These are phyloP conservation scores for Trametes sp. DNA, from an alignment of 1,284 basidiomycete species.

Conservation along the genomic window DNA sequence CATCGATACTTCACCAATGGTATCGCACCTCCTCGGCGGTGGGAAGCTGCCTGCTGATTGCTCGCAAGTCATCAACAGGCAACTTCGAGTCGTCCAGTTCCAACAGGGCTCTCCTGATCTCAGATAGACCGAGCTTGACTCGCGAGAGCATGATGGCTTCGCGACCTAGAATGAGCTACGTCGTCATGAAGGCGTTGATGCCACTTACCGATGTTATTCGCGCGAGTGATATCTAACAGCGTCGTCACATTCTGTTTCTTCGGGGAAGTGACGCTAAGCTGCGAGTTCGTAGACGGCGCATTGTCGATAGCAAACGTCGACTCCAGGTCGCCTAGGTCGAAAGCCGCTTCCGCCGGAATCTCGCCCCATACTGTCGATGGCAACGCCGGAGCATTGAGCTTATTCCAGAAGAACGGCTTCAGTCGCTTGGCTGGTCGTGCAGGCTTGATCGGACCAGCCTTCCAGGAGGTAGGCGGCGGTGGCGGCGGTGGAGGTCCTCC, in stretches of 20 bases:
- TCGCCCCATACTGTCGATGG: slow-evolving; percentile 79
- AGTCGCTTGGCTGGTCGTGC: slow-evolving; percentile 63
- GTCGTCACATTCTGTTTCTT: slow-evolving; percentile 73
- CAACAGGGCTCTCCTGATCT: slow-evolving; percentile 74
- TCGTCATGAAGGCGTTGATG: not conserved
- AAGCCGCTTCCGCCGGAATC: slow-evolving; percentile 47
- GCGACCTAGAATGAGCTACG: slow-evolving; percentile 17
- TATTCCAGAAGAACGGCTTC: slow-evolving; percentile 93
- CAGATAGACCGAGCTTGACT: slow-evolving; percentile 69
- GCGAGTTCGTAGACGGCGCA: slow-evolving; percentile 50
- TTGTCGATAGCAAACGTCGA: slow-evolving; percentile 76
- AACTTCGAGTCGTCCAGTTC: slow-evolving; percentile 73
- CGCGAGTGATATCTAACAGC: slow-evolving; percentile 81
- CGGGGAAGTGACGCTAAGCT: slow-evolving; percentile 47
- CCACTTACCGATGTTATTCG: slow-evolving; percentile 78
- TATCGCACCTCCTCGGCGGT: slow-evolving; percentile 75
- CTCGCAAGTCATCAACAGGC: slow-evolving; percentile 75
- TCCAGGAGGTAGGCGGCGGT: slow-evolving; percentile 46
- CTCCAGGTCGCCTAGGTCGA: slow-evolving; percentile 78
- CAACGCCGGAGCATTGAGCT: slow-evolving; percentile 58
- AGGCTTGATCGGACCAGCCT: slow-evolving; percentile 42
- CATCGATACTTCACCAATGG: too few species aligned
- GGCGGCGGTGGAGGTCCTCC: slow-evolving; percentile 38
- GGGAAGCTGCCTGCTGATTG: slow-evolving; percentile 77
- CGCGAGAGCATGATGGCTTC: slow-evolving; percentile 83